These are phyloP conservation scores for Fusarium luffae DNA, from an alignment of 2,329 filamentous ascomycete genomes.

Conservation along the genomic window DNA sequence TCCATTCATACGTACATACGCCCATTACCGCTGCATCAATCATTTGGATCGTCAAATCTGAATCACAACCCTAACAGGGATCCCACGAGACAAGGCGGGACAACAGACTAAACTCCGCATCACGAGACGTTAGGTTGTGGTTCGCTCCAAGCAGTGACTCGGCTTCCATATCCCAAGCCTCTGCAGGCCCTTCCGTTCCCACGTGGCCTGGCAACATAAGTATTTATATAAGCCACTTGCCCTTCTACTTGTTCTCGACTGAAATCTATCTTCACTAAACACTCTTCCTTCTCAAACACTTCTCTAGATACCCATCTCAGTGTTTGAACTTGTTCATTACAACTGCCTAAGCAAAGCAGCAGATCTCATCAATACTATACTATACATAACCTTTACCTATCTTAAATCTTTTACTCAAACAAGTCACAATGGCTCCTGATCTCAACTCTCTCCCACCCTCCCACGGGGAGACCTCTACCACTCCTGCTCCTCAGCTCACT, in stretches of 20 bases:
- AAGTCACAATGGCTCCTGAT: constrained; percentile 72
- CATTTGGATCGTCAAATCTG: constrained; percentile 21
- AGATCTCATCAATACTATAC: not conserved
- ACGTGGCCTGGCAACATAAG: not conserved
- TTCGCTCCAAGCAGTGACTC: constrained; percentile 22
- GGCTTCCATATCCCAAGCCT: not conserved
- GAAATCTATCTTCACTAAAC: not conserved
- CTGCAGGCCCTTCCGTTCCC: not conserved
- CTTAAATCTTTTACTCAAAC: not conserved
- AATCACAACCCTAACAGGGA: constrained; percentile 30
- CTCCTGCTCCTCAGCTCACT: constrained; percentile 30
- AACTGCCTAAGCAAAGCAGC: not conserved
- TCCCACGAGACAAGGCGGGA: constrained; percentile 14
- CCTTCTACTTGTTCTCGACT: not conserved
- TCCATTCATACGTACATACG: constrained; percentile 2
- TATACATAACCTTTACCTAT: not conserved
- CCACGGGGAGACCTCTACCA: constrained; percentile 45
- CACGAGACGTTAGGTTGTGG: constrained; percentile 22
- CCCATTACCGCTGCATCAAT: not conserved
- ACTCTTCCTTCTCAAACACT: constrained; percentile 2
- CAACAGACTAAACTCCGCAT: constrained; percentile 25
- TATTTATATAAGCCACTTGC: constrained; percentile 25
- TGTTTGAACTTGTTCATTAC: not conserved
- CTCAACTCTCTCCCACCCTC: constrained; percentile 76
- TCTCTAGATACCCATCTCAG: constrained; percentile 2